Percentiles rank a stretch among this genome's conserved stretches.
Conservation (phyloP, 1,139 yeast genomes). For the Sugiyamaella sp. region DNA sequence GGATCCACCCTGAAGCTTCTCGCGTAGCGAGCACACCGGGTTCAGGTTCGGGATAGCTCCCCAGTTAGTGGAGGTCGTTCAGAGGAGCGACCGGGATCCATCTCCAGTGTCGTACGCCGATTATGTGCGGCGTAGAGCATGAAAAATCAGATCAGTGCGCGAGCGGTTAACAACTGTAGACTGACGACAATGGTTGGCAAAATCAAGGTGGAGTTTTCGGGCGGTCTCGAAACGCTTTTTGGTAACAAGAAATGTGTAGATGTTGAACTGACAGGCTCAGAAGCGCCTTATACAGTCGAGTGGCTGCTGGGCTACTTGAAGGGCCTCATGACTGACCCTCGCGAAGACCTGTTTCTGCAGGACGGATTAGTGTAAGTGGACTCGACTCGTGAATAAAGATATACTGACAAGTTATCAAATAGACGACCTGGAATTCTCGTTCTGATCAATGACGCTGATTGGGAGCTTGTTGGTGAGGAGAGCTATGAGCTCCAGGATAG, state of each 20-base stretch:
- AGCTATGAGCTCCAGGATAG: constrained; percentile 72
- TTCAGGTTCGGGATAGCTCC: too few relatives aligned
- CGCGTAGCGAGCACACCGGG: too few relatives aligned
- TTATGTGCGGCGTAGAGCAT: background rate
- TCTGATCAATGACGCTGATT: constrained; percentile 89
- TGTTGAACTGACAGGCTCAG: constrained; percentile 43
- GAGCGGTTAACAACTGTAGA: background rate
- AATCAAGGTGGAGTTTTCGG: constrained; percentile 46
- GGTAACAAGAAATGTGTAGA: constrained; percentile 54
- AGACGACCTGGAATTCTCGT: constrained; percentile 92
- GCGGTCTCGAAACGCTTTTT: constrained; percentile 73
- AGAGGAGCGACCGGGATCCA: too few relatives aligned
- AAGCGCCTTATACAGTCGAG: constrained; percentile 54
- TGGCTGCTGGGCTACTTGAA: constrained; percentile 62
- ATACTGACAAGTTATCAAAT: background rate
- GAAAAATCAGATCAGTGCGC: background rate
- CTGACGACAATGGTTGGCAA: constrained; percentile 11
- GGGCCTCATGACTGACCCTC: constrained; percentile 58
- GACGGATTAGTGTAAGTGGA: constrained; percentile 58
- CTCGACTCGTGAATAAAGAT: too few relatives aligned
- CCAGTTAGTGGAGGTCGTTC: too few relatives aligned
- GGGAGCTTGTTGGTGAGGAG: constrained; percentile 94
- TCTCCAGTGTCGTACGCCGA: too few relatives aligned
- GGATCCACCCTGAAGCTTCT: too few relatives aligned
- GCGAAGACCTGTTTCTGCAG: constrained; percentile 75